Conservation (phyloP, 2,329 filamentous ascomycete species). For the Tolypocladium nubicola region DNA sequence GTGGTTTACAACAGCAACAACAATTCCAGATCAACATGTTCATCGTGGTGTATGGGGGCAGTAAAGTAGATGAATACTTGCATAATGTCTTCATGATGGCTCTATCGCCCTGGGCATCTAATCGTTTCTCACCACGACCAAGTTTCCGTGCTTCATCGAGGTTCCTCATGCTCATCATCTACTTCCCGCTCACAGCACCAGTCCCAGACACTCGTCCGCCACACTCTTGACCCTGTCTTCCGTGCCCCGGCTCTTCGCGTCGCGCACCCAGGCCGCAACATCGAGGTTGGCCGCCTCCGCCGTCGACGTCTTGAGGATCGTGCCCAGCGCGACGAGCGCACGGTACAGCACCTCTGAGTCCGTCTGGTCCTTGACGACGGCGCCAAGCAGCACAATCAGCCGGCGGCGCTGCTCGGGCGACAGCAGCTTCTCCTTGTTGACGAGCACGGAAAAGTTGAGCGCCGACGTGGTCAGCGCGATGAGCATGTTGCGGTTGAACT, state of each 20-base stretch:
- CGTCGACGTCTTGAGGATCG: conserved; percentile 45
- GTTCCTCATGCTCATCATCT: background rate
- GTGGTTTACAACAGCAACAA: background rate
- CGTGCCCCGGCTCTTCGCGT: conserved; percentile 29
- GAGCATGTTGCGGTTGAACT: conserved; percentile 65
- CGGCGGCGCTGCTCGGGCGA: conserved; percentile 20
- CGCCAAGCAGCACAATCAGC: conserved; percentile 50
- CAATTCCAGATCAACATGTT: background rate
- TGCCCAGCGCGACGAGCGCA: conserved; percentile 73
- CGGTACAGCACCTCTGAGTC: conserved; percentile 81
- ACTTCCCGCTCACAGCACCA: conserved; percentile 10
- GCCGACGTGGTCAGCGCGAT: conserved; percentile 74
- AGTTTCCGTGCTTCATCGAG: background rate
- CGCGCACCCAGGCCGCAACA: conserved; percentile 28
- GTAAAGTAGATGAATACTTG: background rate
- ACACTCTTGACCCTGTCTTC: conserved; percentile 39
- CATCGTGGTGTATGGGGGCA: background rate
- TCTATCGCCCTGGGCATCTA: background rate
- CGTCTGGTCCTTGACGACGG: conserved; percentile 52
- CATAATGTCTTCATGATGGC: background rate
- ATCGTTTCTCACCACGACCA: background rate
- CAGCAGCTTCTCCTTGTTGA: conserved; percentile 34
- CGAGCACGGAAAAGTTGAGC: conserved; percentile 75
- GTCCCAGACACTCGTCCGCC: conserved; percentile 33
- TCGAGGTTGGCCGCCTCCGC: conserved; percentile 31